Percentiles rank a stretch among this genome's conserved stretches.
These are phyloP conservation scores for Aspergillus sp. DNA, from an alignment of 2,329 filamentous ascomycete genomes.

Conservation along the genomic window DNA sequence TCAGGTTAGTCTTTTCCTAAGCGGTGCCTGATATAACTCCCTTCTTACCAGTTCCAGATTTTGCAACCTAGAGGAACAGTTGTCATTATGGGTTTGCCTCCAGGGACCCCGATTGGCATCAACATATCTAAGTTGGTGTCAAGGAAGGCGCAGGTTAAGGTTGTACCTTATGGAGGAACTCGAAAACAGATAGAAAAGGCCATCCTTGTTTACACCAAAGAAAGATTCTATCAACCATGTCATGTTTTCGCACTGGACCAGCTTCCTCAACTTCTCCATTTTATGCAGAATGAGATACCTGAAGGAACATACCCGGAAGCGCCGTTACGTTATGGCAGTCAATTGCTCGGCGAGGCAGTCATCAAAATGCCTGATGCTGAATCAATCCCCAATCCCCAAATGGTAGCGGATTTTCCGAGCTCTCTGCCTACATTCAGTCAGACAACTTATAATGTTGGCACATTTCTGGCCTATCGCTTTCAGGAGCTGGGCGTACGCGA, in stretches of 20 bases:
- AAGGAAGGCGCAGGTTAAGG: background rate
- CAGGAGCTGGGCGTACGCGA: constrained; percentile 14
- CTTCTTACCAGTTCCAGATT: background rate
- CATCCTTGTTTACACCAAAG: background rate
- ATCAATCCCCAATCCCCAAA: no score
- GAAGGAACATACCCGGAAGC: background rate
- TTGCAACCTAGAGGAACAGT: constrained; percentile 3
- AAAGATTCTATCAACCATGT: background rate
- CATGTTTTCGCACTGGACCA: background rate
- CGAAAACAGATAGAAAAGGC: constrained; percentile 10
- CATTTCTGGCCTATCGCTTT: constrained; percentile 11
- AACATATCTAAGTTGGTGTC: constrained; percentile 1
- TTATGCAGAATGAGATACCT: background rate
- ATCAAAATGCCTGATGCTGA: background rate
- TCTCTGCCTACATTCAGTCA: constrained; percentile 1
- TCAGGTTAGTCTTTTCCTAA: background rate
- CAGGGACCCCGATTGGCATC: background rate
- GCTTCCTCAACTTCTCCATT: background rate
- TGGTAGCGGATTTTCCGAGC: background rate
- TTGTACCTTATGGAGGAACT: background rate
- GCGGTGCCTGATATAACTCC: background rate
- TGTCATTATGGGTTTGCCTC: background rate
- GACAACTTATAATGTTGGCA: constrained; percentile 9
- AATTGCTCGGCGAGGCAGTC: constrained; percentile 4
- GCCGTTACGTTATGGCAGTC: background rate